Base-by-base conservation (phyloP, 164 flowering plant genomes). In the Tetrastigma voinierianum region DNA sequence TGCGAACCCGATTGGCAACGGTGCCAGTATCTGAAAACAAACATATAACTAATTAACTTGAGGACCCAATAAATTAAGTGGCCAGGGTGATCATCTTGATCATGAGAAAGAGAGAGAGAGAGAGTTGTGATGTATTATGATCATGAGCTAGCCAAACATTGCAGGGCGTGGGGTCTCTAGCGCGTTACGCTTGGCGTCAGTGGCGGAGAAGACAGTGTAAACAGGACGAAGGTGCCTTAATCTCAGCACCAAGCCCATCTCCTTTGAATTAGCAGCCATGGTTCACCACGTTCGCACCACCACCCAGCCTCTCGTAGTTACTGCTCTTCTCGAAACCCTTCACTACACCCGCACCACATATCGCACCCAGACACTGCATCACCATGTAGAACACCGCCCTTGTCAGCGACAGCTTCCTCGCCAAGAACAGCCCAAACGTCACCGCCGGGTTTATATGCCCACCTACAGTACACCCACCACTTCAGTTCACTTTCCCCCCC, bases 101-200 rank as follows among this genome's bases (percentile, higher is more conserved):
- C 23, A 8, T 54, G 43, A 64, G 20, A 9, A 12, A 21, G 48
- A 54, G 52, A 46, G 14, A 44, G 46, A 61, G 11, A 20, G 18
- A 44, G 23, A 46, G 48, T 11, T 63, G 11, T 16, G 19, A n/a
- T n/a, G n/a, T n/a, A n/a, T n/a, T n/a, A n/a, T n/a, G n/a, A n/a
- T n/a, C n/a, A n/a, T n/a, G n/a, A n/a, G n/a, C n/a, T 15, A 1
- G 68, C 87, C n/a, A n/a, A n/a, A n/a, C n/a, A n/a, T 61, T 85
- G 89, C 97, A 25, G 97, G 97, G 57, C 97, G 66, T 89, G 95
- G 60, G 97, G 84, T 91, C 97, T 63, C 93, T 76, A 51, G 95
- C 97, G 95, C 97, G 68, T 66, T 91, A 19, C 93, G 83, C 80
- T 91, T 91, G 78, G 96, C 91, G 61, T 91, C 96, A 14, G 97